phyloP scores from a whole-genome alignment of 148 eudicot species.

The Chenopodium berlandieri region DNA sequence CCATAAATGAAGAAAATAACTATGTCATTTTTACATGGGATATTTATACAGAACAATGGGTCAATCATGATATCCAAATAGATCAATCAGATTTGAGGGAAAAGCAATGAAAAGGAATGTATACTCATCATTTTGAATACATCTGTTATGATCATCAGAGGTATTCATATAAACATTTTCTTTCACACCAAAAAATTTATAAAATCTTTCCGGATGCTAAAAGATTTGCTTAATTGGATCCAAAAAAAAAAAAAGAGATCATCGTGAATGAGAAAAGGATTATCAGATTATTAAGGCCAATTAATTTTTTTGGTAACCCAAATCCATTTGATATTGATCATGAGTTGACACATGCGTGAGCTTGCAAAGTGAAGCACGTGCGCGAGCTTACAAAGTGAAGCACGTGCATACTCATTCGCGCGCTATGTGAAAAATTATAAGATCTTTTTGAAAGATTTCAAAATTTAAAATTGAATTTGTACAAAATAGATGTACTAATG shows the following conservation, averaged over 20 bases:
- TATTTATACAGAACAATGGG: not conserved
- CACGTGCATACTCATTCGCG: too few species aligned
- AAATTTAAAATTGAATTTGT: too few species aligned
- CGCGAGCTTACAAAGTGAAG: too few species aligned
- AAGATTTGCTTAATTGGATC: not conserved
- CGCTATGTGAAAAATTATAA: too few species aligned
- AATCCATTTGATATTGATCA: not conserved
- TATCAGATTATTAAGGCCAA: too few species aligned
- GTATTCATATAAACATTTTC: slow-evolving; percentile 9
- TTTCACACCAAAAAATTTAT: not conserved
- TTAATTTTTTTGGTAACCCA: too few species aligned
- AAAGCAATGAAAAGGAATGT: too few species aligned
- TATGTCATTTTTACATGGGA: not conserved
- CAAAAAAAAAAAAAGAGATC: not conserved
- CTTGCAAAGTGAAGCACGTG: not conserved
- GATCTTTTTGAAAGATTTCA: too few species aligned
- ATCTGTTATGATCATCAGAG: not conserved
- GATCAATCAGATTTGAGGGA: too few species aligned
- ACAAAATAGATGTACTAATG: too few species aligned
- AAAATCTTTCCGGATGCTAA: slow-evolving; percentile 3
- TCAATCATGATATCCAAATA: too few species aligned
- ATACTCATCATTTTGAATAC: too few species aligned
- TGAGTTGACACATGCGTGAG: not conserved
- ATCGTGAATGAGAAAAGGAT: not conserved
- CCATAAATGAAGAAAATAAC: not conserved